phyloP scores from a whole-genome alignment of 106 monocot species.

The Alisma plantagoaquatica region DNA sequence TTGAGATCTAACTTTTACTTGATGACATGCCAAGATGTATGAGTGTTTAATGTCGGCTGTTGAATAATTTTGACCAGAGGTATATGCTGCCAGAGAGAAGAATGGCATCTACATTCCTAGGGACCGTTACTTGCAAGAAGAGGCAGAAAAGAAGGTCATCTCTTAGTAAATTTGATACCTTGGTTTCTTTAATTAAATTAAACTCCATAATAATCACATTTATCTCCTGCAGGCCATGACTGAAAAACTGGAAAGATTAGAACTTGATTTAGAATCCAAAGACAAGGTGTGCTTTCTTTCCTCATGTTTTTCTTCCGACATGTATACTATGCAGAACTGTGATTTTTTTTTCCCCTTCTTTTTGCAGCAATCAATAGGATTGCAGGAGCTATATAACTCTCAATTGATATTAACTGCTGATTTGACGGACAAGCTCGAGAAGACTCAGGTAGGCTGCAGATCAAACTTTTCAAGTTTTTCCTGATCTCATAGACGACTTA shows the following conservation, averaged over 20 bases:
- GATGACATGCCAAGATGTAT: background rate
- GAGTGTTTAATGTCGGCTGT: background rate
- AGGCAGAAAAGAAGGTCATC: conserved; percentile 76
- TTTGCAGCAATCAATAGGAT: conserved; percentile 67
- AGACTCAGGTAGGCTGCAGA: conserved; percentile 45
- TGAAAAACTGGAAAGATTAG: conserved; percentile 60
- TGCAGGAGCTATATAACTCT: conserved; percentile 93
- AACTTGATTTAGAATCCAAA: conserved; percentile 63
- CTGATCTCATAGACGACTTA: background rate
- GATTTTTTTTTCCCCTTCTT: background rate
- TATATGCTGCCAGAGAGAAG: conserved; percentile 98
- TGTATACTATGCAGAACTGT: background rate
- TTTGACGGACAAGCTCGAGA: conserved; percentile 72
- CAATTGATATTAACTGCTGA: conserved; percentile 63
- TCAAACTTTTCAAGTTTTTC: background rate
- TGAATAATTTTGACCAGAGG: conserved; percentile 36
- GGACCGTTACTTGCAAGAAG: conserved; percentile 57
- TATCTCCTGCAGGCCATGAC: conserved; percentile 46
- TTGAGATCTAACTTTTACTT: too few species aligned
- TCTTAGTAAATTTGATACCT: conserved; percentile 1
- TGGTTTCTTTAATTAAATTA: background rate
- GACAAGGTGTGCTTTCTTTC: conserved; percentile 41
- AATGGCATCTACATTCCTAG: conserved; percentile 84
- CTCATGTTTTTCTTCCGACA: background rate
- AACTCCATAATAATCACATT: background rate